A percentile compares a stretch with the other conserved stretches of the same genome.
Conservation (phyloP, 352 stramenopile genomes). For the Bremia lactucae region DNA sequence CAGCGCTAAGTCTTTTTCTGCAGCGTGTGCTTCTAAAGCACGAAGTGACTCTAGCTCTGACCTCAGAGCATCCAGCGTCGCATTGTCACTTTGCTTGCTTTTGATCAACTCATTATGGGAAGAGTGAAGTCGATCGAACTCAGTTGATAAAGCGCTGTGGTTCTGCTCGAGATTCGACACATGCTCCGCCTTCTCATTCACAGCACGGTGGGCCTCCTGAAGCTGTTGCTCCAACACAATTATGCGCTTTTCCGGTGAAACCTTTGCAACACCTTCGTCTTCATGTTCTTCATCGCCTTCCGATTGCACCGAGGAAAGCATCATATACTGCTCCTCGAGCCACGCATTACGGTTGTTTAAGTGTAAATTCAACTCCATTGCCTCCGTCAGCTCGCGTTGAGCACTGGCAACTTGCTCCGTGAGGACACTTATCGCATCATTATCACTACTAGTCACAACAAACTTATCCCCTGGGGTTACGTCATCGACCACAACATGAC, state of each 20-base stretch:
- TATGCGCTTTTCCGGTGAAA: conserved; percentile 20
- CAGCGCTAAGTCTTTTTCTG: conserved; percentile 20
- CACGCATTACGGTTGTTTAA: conserved; percentile 70
- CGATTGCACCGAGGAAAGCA: conserved; percentile 28
- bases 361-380: conserved; percentile 75
- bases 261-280: conserved; percentile 12
- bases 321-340: conserved; percentile 62
- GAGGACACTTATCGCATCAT: conserved; percentile 39
- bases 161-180: conserved; percentile 31
- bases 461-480: conserved; percentile 31
- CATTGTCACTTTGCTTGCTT: conserved; percentile 18
- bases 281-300: conserved; percentile 26
- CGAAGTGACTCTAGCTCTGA: conserved; percentile 24
- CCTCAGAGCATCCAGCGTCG: conserved; percentile 12
- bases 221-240: conserved; percentile 30
- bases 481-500: conserved; percentile 1
- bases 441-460: conserved; percentile 35
- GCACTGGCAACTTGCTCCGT: conserved; percentile 60
- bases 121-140: conserved; percentile 29
- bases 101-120: conserved; percentile 19
- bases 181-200: conserved; percentile 22
- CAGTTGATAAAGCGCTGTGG: conserved; percentile 25
- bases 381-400: conserved; percentile 68
- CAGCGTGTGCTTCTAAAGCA: conserved; percentile 2
- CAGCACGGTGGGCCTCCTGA: conserved; percentile 21